Conservation (phyloP, 1,284 basidiomycete genomes). For the Trichosporon faecale region DNA sequence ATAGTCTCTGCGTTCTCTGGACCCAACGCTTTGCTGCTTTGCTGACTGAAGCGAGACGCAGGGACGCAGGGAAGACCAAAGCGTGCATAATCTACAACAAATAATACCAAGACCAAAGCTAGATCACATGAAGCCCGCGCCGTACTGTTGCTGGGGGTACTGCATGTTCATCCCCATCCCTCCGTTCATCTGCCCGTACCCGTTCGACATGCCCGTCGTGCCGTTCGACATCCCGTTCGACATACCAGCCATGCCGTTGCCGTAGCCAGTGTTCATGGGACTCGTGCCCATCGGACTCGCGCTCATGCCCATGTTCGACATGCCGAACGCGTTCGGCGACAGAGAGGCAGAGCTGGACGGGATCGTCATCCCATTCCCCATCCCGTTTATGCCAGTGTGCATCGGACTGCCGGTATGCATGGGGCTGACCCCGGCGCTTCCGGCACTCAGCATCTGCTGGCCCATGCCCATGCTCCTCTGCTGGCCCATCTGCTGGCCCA, state of each 20-base stretch:
- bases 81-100: conserved; percentile 5
- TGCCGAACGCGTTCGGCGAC: conserved; percentile 4
- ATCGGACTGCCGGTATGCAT: neutral
- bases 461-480: neutral
- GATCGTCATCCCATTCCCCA: neutral
- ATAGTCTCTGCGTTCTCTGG: too few species aligned
- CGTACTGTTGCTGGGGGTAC: neutral
- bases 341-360: neutral
- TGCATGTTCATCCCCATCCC: neutral
- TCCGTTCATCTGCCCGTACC: neutral
- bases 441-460: too few species aligned
- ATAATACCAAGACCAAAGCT: neutral
- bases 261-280: neutral
- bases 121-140: neutral
- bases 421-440: neutral
- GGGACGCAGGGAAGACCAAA: neutral
- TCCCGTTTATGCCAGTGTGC: conserved; percentile 15
- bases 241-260: conserved; percentile 11
- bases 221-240: neutral
- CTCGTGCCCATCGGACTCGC: neutral
- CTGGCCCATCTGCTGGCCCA: neutral
- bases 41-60: too few species aligned
- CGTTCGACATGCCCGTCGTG: neutral
- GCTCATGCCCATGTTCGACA: neutral
- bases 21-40: too few species aligned